phyloP scores from a whole-genome alignment of 140 eudicot species.

The Cichorium intybus region DNA sequence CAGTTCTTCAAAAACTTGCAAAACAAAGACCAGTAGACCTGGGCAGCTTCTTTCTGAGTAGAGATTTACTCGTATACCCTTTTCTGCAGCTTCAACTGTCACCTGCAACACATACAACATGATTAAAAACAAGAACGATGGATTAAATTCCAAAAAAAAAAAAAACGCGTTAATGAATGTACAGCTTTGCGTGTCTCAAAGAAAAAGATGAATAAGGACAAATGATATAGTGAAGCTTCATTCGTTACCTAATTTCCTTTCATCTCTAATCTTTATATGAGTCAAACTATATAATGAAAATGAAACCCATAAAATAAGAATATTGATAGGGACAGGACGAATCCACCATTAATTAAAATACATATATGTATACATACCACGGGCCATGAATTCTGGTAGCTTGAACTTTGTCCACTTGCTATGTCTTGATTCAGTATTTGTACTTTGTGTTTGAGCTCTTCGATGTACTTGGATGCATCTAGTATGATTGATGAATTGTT shows the following conservation, averaged over 20 bases:
- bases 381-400: constrained; percentile 54
- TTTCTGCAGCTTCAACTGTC: constrained; percentile 81
- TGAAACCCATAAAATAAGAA: constrained; percentile 14
- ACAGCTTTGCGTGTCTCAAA: neutral
- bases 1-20: constrained; percentile 84
- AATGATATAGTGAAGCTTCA: neutral
- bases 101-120: constrained; percentile 46
- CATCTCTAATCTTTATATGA: constrained; percentile 2
- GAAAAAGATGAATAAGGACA: constrained; percentile 1
- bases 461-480: constrained; percentile 87
- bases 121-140: neutral
- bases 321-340: constrained; percentile 17
- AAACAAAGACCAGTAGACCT: constrained; percentile 68
- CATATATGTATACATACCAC: constrained; percentile 34
- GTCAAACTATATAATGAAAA: constrained; percentile 15
- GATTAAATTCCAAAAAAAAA: neutral
- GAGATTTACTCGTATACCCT: constrained; percentile 73
- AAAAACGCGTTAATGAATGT: neutral
- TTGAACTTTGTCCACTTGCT: constrained; percentile 40
- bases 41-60: constrained; percentile 67
- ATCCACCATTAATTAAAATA: constrained; percentile 12
- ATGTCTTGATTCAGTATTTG: constrained; percentile 74
- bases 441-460: constrained; percentile 77
- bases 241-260: neutral
- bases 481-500: constrained; percentile 66